A percentile compares a stretch with the other conserved stretches of the same genome.
Evolutionary conservation across 148 eudicot species (phyloP).

Genomic region (Bassia scoparia): DNA sequence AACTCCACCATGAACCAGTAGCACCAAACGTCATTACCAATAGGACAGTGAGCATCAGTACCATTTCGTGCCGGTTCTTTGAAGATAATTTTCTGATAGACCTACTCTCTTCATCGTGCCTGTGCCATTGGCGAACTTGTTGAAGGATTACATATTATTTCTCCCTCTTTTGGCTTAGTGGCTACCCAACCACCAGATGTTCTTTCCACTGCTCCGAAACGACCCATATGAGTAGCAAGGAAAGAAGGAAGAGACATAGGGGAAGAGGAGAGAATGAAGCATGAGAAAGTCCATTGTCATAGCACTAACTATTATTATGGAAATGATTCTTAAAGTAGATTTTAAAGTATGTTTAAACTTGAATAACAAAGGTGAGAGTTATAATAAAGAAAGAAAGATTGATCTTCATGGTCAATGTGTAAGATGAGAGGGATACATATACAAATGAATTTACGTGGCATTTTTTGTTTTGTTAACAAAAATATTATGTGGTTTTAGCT

Average conservation of each 20-base stretch:
- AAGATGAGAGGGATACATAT: no score
- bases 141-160: conserved; percentile 48
- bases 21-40: conserved; percentile 85
- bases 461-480: no score
- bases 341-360: no score
- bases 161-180: conserved; percentile 24
- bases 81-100: conserved; percentile 51
- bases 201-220: conserved; percentile 25
- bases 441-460: no score
- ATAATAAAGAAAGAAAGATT: no score
- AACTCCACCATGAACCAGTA: conserved; percentile 75
- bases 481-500: no score
- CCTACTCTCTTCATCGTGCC: conserved; percentile 16
- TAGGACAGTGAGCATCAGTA: conserved; percentile 90
- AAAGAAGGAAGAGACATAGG: conserved; percentile 1
- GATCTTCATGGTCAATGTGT: no score
- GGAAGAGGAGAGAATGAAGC: conserved; percentile 12
- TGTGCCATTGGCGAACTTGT: not conserved
- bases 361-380: no score
- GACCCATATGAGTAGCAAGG: conserved; percentile 18
- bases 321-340: not conserved
- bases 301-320: not conserved
- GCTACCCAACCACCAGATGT: conserved; percentile 11
- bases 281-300: conserved; percentile 16
- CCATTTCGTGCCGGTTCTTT: conserved; percentile 58